These are phyloP conservation scores for Dalbergia cochinchinensis DNA, from an alignment of 306 rosid genomes.

Conservation along the genomic window DNA sequence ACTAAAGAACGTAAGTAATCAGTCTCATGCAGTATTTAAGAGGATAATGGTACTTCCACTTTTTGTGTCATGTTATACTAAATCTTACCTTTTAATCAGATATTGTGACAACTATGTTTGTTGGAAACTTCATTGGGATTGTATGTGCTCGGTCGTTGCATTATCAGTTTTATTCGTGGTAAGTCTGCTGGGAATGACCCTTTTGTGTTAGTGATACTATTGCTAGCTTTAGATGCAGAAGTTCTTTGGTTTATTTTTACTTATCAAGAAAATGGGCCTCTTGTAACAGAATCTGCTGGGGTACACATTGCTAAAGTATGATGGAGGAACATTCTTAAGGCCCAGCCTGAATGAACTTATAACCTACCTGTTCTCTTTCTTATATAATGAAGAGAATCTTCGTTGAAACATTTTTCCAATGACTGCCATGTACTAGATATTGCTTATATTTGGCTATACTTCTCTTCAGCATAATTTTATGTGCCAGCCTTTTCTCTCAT, in stretches of 20 bases:
- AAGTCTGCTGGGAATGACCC: constrained; percentile 51
- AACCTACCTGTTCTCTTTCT: constrained; percentile 21
- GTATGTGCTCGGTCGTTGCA: constrained; percentile 92
- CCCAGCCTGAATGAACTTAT: background rate
- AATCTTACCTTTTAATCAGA: constrained; percentile 60
- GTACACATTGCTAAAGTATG: background rate
- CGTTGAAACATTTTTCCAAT: background rate
- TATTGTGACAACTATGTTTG: constrained; percentile 88
- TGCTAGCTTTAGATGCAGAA: constrained; percentile 20
- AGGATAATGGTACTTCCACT: constrained; percentile 15
- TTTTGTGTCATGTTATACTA: constrained; percentile 31
- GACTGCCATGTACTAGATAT: constrained; percentile 2
- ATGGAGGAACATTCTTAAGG: constrained; percentile 1
- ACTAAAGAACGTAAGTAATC: constrained; percentile 69
- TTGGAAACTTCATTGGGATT: constrained; percentile 94
- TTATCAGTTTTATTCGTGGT: constrained; percentile 98
- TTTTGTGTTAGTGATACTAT: constrained; percentile 10
- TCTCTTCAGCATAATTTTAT: constrained; percentile 8
- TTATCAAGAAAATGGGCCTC: background rate
- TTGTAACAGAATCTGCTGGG: background rate
- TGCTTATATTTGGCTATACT: background rate
- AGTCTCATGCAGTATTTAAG: constrained; percentile 30
- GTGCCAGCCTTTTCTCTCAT: background rate
- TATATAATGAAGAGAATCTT: background rate
- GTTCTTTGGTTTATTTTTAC: constrained; percentile 35